Conservation (phyloP, 202 grass and related monocot genomes). For the Bolboschoenoplectus hybrid region DNA sequence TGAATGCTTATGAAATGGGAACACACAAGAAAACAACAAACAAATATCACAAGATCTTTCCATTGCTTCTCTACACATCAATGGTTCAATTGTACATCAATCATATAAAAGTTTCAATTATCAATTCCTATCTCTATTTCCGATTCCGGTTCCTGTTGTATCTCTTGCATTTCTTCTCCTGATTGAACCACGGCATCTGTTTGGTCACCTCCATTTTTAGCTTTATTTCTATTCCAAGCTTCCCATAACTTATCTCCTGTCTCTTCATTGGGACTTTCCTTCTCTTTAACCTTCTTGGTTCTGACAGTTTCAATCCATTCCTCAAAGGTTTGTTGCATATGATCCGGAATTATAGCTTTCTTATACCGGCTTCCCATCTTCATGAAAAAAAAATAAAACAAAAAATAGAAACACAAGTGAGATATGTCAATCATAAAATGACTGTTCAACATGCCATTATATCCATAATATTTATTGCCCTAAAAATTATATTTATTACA, state of each 20-base stretch:
- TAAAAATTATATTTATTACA: too few species aligned
- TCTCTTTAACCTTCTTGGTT: background rate
- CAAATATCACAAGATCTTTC: background rate
- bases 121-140: slow-evolving; percentile 17
- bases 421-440: background rate
- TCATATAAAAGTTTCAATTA: background rate
- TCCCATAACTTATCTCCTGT: background rate
- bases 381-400: background rate
- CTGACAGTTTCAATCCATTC: slow-evolving; percentile 26
- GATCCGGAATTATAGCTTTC: slow-evolving; percentile 45
- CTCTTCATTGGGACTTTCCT: slow-evolving; percentile 1
- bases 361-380: slow-evolving; percentile 53
- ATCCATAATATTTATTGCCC: background rate
- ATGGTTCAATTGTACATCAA: background rate
- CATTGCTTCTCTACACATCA: background rate
- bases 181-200: background rate
- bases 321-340: slow-evolving; percentile 32
- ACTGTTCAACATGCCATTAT: background rate
- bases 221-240: background rate
- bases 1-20: too few species aligned
- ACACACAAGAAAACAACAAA: background rate
- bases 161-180: slow-evolving; percentile 36
- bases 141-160: slow-evolving; percentile 1
- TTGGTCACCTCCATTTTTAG: slow-evolving; percentile 16
- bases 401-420: slow-evolving; percentile 3